Conservation (phyloP, 2,329 filamentous ascomycete species). For the Exophiala sp. region DNA sequence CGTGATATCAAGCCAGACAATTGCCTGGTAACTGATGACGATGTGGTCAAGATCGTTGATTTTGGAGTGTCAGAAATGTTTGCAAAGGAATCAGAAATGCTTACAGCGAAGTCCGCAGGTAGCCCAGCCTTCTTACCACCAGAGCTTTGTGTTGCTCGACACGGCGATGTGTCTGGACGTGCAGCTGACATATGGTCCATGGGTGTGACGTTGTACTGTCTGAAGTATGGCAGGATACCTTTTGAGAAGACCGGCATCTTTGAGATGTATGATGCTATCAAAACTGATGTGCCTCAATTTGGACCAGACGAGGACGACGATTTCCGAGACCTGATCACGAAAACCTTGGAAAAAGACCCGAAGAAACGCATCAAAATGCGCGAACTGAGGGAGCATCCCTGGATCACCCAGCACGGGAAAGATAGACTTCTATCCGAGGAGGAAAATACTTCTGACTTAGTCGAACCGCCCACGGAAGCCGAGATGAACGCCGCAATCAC, state of each 20-base stretch:
- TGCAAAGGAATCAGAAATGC: conserved; percentile 81
- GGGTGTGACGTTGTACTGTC: conserved; percentile 90
- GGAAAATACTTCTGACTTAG: conserved; percentile 77
- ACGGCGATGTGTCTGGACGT: conserved; percentile 81
- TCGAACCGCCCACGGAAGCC: conserved; percentile 81
- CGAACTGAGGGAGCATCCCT: conserved; percentile 77
- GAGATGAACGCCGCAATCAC: conserved; percentile 92
- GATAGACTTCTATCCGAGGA: conserved; percentile 76
- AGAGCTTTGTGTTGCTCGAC: conserved; percentile 81
- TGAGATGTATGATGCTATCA: conserved; percentile 87
- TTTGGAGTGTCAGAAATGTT: conserved; percentile 99
- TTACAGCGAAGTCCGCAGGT: conserved; percentile 85
- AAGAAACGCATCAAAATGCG: conserved; percentile 77
- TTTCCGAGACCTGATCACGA: conserved; percentile 71
- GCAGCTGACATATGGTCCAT: conserved; percentile 98
- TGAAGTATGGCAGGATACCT: conserved; percentile 82
- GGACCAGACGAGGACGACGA: conserved; percentile 61
- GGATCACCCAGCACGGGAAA: conserved; percentile 78
- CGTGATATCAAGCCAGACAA: conserved; percentile 98
- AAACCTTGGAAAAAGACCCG: conserved; percentile 80
- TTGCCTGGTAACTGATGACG: conserved; percentile 80
- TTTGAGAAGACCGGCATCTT: conserved; percentile 77
- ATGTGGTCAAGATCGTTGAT: conserved; percentile 94
- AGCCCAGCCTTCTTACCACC: conserved; percentile 93
- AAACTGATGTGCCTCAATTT: conserved; percentile 62